These are phyloP conservation scores for Lentinula sp. DNA, from an alignment of 768 basidiomycete genomes.

Conservation along the genomic window DNA sequence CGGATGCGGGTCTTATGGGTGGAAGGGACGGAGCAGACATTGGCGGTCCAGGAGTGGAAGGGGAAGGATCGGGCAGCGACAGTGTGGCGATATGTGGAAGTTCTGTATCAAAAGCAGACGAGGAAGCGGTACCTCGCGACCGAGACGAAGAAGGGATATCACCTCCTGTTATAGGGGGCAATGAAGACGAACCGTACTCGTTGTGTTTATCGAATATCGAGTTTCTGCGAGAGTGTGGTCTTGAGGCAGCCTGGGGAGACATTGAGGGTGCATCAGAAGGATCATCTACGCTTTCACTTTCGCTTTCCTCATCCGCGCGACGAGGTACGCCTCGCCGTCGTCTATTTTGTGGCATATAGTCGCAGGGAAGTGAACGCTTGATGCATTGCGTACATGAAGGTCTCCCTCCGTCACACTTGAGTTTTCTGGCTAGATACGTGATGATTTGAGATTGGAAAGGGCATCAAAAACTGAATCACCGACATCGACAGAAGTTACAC, in stretches of 20 bases:
- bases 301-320: conserved; percentile 61
- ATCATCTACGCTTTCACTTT: conserved; percentile 60
- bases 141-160: conserved; percentile 33
- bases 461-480: conserved; percentile 22
- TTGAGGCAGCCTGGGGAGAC: conserved; percentile 49
- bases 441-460: conserved; percentile 10
- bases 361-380: conserved; percentile 73
- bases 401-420: conserved; percentile 83
- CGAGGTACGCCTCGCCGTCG: conserved; percentile 56
- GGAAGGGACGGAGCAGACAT: conserved; percentile 63
- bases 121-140: conserved; percentile 20
- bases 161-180: conserved; percentile 32
- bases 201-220: conserved; percentile 43
- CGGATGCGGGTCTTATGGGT: conserved; percentile 59
- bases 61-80: conserved; percentile 51
- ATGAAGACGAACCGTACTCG: conserved; percentile 31
- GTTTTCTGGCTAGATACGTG: conserved; percentile 60
- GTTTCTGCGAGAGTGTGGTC: conserved; percentile 39
- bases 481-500: conserved; percentile 89
- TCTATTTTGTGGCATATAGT: conserved; percentile 75
- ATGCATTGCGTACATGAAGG: conserved; percentile 80
- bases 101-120: conserved; percentile 39
- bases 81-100: conserved; percentile 70
- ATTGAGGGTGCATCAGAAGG: conserved; percentile 47
- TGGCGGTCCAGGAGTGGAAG: conserved; percentile 40